phyloP scores from a whole-genome alignment of 2,329 filamentous ascomycete species.

The Beauveria caledonica region DNA sequence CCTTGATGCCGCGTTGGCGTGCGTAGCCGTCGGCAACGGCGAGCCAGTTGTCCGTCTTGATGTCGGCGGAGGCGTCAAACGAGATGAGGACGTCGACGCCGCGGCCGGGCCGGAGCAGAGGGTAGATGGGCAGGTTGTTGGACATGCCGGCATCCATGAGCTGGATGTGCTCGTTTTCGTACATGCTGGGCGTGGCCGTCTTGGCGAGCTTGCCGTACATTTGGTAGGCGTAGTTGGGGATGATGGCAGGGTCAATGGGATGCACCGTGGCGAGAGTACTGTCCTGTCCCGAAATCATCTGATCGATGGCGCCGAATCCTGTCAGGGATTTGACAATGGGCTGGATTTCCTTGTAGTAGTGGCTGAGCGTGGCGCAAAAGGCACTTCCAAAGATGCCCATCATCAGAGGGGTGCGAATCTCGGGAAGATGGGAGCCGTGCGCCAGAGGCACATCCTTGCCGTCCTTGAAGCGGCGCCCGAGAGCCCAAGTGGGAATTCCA shows the following conservation, averaged over 20 bases:
- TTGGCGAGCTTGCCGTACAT: constrained; percentile 68
- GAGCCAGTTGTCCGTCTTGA: constrained; percentile 92
- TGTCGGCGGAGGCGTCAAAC: constrained; percentile 91
- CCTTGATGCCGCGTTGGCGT: constrained; percentile 78
- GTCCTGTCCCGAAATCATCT: constrained; percentile 72
- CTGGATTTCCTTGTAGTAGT: constrained; percentile 92
- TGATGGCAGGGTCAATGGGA: constrained; percentile 81
- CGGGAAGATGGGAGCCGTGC: constrained; percentile 65
- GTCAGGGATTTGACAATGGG: constrained; percentile 68
- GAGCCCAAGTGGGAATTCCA: constrained; percentile 89
- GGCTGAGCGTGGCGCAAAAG: constrained; percentile 89
- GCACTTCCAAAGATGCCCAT: constrained; percentile 96
- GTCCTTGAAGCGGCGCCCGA: constrained; percentile 72
- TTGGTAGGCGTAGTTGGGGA: constrained; percentile 82
- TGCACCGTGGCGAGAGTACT: constrained; percentile 86
- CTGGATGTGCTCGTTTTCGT: constrained; percentile 62
- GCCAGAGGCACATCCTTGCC: constrained; percentile 49
- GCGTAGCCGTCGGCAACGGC: constrained; percentile 91
- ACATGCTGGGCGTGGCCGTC: constrained; percentile 71
- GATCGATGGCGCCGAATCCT: constrained; percentile 70
- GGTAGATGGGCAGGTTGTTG: constrained; percentile 95
- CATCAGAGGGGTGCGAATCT: constrained; percentile 73
- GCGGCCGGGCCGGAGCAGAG: constrained; percentile 77
- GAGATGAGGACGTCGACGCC: constrained; percentile 85
- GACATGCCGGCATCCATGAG: constrained; percentile 98